Evolutionary conservation across 2,329 filamentous ascomycete genomes (phyloP).

Genomic region (Beauveria sp.): DNA sequence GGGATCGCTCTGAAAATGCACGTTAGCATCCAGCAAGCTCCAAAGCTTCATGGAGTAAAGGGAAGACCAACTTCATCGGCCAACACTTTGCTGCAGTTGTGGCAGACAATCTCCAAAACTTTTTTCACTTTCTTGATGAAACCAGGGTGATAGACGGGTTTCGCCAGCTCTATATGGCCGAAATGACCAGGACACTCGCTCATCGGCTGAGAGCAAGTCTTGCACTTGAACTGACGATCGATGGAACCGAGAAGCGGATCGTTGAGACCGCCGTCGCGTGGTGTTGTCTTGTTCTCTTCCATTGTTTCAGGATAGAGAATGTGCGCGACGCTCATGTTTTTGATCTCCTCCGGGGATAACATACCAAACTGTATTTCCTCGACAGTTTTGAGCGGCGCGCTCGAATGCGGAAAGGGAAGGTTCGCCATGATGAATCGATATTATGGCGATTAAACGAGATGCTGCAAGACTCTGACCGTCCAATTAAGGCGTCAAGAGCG

Average conservation of each 20-base stretch:
- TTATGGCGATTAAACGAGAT: constrained; percentile 5
- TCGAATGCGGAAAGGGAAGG: constrained; percentile 82
- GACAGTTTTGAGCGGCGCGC: constrained; percentile 92
- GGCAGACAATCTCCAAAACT: constrained; percentile 95
- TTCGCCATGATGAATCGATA: constrained; percentile 68
- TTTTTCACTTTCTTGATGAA: constrained; percentile 99
- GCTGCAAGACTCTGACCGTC: constrained; percentile 12
- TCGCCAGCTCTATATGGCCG: constrained; percentile 94
- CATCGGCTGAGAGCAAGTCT: constrained; percentile 92
- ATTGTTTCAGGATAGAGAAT: constrained; percentile 99
- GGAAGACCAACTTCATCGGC: constrained; percentile 89
- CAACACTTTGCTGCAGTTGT: constrained; percentile 96
- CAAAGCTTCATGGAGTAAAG: constrained; percentile 47
- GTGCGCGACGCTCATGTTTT: constrained; percentile 94
- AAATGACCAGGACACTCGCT: constrained; percentile 96
- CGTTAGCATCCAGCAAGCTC: constrained; percentile 54
- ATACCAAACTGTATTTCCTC: constrained; percentile 99
- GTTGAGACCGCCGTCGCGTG: constrained; percentile 85
- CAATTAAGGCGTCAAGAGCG: constrained; percentile 14
- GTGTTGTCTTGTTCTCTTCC: constrained; percentile 89
- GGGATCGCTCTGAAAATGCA: constrained; percentile 63
- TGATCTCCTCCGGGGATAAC: constrained; percentile 96
- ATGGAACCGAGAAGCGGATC: constrained; percentile 95
- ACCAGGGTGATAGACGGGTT: constrained; percentile 88
- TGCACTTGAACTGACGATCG: constrained; percentile 91